Evolutionary conservation across 306 rosid species (phyloP).

Genomic region (Sindora glabra): DNA sequence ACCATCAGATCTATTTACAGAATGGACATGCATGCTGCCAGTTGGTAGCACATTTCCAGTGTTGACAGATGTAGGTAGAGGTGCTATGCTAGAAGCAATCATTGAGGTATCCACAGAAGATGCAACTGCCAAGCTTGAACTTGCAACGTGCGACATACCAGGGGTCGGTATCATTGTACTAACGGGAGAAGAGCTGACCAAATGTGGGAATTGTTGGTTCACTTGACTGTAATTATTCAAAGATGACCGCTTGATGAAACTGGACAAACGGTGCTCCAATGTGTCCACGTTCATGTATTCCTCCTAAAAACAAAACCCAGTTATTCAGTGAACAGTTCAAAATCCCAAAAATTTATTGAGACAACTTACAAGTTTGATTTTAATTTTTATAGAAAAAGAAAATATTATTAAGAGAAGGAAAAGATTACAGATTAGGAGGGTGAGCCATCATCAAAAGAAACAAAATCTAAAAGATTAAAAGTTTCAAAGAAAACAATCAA

Average conservation of each 20-base stretch:
- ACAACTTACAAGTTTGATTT: too few species aligned
- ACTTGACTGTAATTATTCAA: conserved; percentile 42
- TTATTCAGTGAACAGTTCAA: neutral
- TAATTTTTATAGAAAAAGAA: too few species aligned
- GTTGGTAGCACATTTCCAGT: conserved; percentile 55
- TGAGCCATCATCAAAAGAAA: too few species aligned
- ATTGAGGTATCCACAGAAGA: conserved; percentile 60
- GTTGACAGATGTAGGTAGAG: conserved; percentile 54
- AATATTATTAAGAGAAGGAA: too few species aligned
- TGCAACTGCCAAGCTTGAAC: conserved; percentile 56
- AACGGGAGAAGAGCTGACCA: conserved; percentile 54
- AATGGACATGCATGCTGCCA: conserved; percentile 49
- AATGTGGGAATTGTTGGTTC: conserved; percentile 61
- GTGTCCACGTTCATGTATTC: conserved; percentile 81
- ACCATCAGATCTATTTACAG: conserved; percentile 68
- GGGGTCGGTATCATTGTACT: conserved; percentile 97
- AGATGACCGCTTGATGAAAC: conserved; percentile 28
- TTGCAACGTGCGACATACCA: conserved; percentile 69
- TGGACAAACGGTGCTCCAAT: conserved; percentile 60
- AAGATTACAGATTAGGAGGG: too few species aligned
- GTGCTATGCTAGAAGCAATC: conserved; percentile 38
- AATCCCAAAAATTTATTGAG: neutral
- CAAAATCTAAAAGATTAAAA: too few species aligned
- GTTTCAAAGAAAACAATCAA: neutral
- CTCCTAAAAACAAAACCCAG: conserved; percentile 46